phyloP scores from a whole-genome alignment of 192 early-diverging fungal genomes.

The Coemansia sp. region DNA sequence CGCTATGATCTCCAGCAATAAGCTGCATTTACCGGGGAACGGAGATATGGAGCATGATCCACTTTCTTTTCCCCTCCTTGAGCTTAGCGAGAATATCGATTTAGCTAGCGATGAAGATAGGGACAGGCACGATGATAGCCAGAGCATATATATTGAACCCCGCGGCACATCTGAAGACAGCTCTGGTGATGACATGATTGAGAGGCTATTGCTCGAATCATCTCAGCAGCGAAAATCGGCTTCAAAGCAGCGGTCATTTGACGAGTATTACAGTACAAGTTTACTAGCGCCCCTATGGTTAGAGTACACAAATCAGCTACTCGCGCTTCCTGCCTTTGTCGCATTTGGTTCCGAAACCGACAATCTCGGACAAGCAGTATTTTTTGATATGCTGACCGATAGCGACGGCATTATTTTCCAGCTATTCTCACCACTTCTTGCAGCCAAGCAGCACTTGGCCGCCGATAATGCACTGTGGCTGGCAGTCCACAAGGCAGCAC shows the following conservation, averaged over 20 bases:
- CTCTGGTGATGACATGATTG: constrained; percentile 11
- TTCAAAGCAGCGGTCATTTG: not conserved
- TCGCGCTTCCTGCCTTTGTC: constrained; percentile 10
- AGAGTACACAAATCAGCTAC: constrained; percentile 17
- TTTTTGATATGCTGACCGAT: constrained; percentile 19
- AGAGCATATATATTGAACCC: not conserved
- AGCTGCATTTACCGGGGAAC: not conserved
- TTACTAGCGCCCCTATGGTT: constrained; percentile 25
- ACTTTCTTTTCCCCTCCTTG: not conserved
- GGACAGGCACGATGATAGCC: not conserved
- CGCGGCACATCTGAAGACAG: not conserved
- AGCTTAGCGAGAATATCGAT: constrained; percentile 4
- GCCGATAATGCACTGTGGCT: constrained; percentile 17
- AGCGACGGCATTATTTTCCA: constrained; percentile 10
- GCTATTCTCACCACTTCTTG: constrained; percentile 21
- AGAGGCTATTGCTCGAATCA: constrained; percentile 19
- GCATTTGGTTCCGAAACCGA: constrained; percentile 3
- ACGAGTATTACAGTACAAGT: constrained; percentile 16
- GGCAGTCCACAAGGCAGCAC: constrained; percentile 8
- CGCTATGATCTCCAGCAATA: not conserved
- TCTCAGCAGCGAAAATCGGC: constrained; percentile 3
- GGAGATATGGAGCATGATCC: not conserved
- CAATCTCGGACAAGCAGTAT: not conserved
- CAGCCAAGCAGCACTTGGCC: constrained; percentile 7
- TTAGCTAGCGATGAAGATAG: not conserved